Evolutionary conservation across 2,329 filamentous ascomycete species (phyloP), one percentile per base, ranked within the genome.

Genomic region (Neospermospora avenae): DNA sequence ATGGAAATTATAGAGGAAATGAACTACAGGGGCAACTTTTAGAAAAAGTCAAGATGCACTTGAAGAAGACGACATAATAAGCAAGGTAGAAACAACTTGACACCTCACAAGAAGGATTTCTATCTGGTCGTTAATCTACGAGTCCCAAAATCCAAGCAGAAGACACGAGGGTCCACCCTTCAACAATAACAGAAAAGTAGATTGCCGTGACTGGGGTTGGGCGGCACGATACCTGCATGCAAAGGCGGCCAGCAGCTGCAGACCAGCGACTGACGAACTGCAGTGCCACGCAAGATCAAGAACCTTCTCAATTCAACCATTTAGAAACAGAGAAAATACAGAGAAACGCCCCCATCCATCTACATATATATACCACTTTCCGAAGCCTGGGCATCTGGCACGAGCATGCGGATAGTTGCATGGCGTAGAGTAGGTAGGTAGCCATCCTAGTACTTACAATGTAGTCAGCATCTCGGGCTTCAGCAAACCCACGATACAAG

Each of bases 311-410:
- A 31, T 10, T 31, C 28, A 31, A 31, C 28, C 28, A 31, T 31
- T 31, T 10, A 51, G 46, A 51, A 25, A 13, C 24, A 25, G 18
- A 41, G 18, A 20, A 13, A 53, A 35, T 22, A 20, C 28, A 11
- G 16, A 31, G 13, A 28, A 34, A 39, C 35, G n/a, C 37, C 25
- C 28, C 28, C 28, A n/a, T 14, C 20, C 49, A 37, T n/a, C 55
- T n/a, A 41, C 7, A 4, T 18, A 31, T 8, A 41, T 44, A 58
- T 48, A 45, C 37, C 42, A 45, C 34, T 22, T 24, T 31, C 49
- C 20, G 53, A 41, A 63, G 59, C 61, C 59, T 62, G 53, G 57
- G 35, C 39, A 55, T 65, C 60, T 61, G 48, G 53, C 56, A 58
- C 39, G 56, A 57, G 60, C 44, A 34, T 13, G 37, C 45, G 58